Conservation (phyloP, 495 filamentous ascomycete genomes). For the Aspergillus ostianus region DNA sequence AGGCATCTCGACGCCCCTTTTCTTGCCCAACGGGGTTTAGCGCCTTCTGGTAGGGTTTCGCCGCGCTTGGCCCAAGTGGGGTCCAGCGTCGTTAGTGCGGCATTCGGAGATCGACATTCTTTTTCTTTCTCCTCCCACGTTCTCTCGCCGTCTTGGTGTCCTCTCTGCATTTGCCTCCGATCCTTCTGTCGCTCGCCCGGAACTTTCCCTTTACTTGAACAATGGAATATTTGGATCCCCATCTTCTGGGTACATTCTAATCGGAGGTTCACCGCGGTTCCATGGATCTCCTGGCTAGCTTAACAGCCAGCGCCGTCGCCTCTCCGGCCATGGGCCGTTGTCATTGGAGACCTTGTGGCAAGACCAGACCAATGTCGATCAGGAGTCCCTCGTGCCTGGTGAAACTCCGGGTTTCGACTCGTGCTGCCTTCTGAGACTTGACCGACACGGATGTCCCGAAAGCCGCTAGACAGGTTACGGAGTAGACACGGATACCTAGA, state of each 20-base stretch:
- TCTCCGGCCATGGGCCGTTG: not conserved
- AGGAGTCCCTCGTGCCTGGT: not conserved
- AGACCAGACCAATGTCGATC: not conserved
- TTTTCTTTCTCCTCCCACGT: not conserved
- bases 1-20: no score
- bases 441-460: not conserved
- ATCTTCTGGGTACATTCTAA: no score
- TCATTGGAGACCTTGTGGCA: not conserved
- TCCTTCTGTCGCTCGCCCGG: not conserved
- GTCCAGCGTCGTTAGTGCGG: no score
- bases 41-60: no score
- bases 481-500: no score
- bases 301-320: not conserved
- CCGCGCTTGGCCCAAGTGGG: no score
- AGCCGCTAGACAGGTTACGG: no score
- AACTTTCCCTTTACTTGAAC: not conserved
- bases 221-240: not conserved
- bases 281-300: not conserved
- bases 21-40: no score
- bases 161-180: not conserved
- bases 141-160: not conserved
- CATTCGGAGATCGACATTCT: not conserved
- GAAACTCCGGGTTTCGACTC: not conserved
- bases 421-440: not conserved
- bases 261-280: not conserved